Conservation (phyloP, 345 rosid genomes). For the Eucalyptus melliodora region DNA sequence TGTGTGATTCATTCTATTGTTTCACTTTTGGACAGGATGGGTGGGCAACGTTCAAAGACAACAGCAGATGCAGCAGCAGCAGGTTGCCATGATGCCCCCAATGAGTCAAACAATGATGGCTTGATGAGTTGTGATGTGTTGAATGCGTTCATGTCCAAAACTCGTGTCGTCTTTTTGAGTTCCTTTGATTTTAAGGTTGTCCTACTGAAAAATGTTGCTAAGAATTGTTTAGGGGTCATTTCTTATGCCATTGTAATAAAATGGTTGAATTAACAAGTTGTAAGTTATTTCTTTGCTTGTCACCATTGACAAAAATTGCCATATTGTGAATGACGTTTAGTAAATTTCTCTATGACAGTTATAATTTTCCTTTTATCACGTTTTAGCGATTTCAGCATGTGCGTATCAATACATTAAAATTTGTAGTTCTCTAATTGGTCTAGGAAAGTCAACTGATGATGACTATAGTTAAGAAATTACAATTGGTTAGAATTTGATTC, state of each 20-base stretch:
- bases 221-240: neutral
- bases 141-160: neutral
- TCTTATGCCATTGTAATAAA: neutral
- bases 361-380: neutral
- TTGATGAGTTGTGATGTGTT: neutral
- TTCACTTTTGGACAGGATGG: conserved; percentile 28
- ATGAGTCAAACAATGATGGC: conserved; percentile 30
- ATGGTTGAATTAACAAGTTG: neutral
- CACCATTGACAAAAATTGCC: neutral
- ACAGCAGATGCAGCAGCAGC: conserved; percentile 9
- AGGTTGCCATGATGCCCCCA: conserved; percentile 31
- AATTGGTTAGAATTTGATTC: neutral
- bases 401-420: accelerated
- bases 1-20: neutral
- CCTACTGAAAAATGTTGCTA: neutral
- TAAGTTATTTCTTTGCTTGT: neutral
- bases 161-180: neutral
- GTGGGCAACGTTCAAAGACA: conserved; percentile 14
- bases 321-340: neutral
- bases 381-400: neutral
- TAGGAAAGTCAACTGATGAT: neutral
- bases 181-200: neutral
- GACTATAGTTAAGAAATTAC: neutral
- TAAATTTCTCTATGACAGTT: neutral
- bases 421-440: neutral